phyloP scores from a whole-genome alignment of 2,329 filamentous ascomycete species.

The Cryphonectria radicalis region DNA sequence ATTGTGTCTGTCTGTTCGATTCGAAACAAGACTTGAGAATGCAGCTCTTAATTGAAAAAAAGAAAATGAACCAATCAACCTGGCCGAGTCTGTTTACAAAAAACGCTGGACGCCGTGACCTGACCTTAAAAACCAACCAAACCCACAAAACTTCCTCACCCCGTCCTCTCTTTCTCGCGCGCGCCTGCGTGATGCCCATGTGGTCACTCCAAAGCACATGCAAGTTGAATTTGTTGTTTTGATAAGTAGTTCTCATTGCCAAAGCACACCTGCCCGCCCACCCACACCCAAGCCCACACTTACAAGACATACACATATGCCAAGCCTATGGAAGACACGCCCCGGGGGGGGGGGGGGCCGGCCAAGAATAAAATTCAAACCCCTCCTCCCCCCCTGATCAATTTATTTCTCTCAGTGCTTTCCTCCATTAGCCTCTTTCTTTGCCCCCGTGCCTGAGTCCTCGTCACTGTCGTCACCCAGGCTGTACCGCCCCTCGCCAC shows the following conservation, averaged over 20 bases:
- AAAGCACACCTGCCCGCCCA: background rate
- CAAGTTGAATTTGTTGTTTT: background rate
- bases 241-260: background rate
- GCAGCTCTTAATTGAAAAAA: background rate
- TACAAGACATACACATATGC: background rate
- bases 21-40: background rate
- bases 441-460: slow-evolving; percentile 41
- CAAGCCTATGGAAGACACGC: background rate
- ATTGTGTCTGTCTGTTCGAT: background rate
- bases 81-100: background rate
- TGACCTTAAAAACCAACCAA: background rate
- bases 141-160: background rate
- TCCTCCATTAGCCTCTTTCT: slow-evolving; percentile 33
- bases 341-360: no score
- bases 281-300: background rate
- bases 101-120: background rate
- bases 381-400: background rate
- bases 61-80: background rate
- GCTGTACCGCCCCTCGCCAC: slow-evolving; percentile 55
- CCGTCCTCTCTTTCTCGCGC: background rate
- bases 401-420: background rate
- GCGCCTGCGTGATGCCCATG: background rate
- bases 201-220: background rate
- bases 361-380: background rate
- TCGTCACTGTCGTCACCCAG: slow-evolving; percentile 63